These are phyloP conservation scores for Jatropha multifida DNA, from an alignment of 441 rosid genomes.

Conservation along the genomic window DNA sequence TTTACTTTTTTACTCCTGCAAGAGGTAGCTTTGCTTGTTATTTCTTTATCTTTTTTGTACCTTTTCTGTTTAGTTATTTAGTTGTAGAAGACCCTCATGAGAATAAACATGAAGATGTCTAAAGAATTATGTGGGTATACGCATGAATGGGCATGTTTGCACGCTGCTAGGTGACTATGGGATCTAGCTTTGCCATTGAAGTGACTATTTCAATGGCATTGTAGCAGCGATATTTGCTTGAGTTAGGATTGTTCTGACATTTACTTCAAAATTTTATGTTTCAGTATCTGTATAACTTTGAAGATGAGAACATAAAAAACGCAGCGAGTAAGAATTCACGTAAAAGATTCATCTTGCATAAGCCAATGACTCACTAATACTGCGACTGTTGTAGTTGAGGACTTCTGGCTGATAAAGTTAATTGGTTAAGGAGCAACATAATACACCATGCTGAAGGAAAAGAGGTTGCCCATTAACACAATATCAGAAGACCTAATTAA, in stretches of 20 bases:
- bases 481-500: neutral
- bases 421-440: neutral
- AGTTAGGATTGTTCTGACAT: neutral
- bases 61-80: neutral
- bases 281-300: neutral
- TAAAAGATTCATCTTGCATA: neutral
- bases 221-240: neutral
- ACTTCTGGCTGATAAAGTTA: neutral
- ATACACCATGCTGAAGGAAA: neutral
- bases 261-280: neutral
- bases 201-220: neutral
- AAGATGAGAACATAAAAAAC: neutral
- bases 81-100: neutral
- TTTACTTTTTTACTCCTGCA: constrained; percentile 15
- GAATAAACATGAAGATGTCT: neutral
- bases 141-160: neutral
- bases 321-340: neutral
- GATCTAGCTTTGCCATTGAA: neutral
- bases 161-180: neutral
- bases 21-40: constrained; percentile 1
- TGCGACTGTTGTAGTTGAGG: neutral
- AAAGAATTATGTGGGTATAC: neutral
- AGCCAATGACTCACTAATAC: neutral
- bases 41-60: neutral
- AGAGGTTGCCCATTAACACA: neutral